Base-by-base conservation (phyloP, 2,329 filamentous ascomycete genomes). In the Alternaria metachromatica region DNA sequence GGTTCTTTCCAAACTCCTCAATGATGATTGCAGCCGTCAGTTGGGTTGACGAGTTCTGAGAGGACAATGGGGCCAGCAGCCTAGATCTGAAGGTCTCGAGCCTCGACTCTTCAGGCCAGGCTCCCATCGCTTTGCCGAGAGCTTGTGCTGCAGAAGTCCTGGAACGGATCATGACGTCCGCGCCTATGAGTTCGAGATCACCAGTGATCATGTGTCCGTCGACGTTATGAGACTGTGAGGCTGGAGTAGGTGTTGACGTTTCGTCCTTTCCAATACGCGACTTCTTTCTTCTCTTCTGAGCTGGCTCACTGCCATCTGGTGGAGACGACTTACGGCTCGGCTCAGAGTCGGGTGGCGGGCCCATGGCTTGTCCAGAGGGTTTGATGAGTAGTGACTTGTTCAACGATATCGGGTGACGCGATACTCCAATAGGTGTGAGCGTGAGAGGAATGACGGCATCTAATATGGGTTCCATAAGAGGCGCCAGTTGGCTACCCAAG, bases 181-280 rank as follows among this genome's bases (percentile, higher is more conserved):
- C 88, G 30, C 96, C 94, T 25, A 99, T 94, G 45, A 99, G 85
- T 76, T 99, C 96, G 50, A 98, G 90, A 74, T 99, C 96, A 55
- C 96, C 96, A 77, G 95, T 92, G 84, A 99, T 94, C 91, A 99
- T 97, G 71, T 97, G 94, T 10, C 94, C 96, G 78, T 99, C 96
- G 18, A 99, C 93, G 78, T 99, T 97, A 80, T 99, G 96, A 8
- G 75, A 74, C 8, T 65, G 64, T 1, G 91, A 88, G n/a, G 91
- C 87, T 5, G 87, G 82, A 2, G 87, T 82, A 2, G 87, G 83
- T 9, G 86, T 81, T 26, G 70, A 63, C 51, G 74, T 72, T 13
- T 80, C 79, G 21, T 94, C 91, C 58, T 96, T 92, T 20, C 87
- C 82, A 60, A 85, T 86, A 83, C 96, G 97, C 0, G 92, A 92